Conservation (phyloP, 2,329 filamentous ascomycete species). For the Triangularia verruculosa region DNA sequence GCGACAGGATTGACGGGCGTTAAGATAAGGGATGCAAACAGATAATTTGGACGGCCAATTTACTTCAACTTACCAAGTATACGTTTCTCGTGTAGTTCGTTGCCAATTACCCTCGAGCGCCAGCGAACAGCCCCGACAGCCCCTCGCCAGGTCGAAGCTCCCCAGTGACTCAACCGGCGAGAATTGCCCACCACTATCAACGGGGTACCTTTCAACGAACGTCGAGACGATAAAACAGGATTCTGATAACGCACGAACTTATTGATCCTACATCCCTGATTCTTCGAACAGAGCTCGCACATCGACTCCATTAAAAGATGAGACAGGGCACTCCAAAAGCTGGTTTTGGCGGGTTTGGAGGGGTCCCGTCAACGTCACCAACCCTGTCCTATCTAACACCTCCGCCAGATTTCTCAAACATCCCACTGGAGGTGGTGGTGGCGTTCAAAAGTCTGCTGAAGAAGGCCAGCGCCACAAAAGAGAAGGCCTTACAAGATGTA, state of each 20-base stretch:
- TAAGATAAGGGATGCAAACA: conserved; percentile 3
- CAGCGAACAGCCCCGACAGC: neutral
- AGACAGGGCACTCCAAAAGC: neutral
- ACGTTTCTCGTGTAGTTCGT: neutral
- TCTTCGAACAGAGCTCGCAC: neutral
- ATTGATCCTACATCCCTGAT: too few relatives aligned
- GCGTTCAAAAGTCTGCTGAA: conserved; percentile 91
- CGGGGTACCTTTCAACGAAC: neutral
- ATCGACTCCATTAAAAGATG: neutral
- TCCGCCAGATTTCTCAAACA: conserved; percentile 72
- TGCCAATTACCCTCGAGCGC: neutral
- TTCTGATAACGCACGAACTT: neutral
- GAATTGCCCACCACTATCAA: neutral
- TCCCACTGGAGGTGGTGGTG: conserved; percentile 81
- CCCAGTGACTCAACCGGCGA: conserved; percentile 9
- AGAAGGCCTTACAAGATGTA: conserved; percentile 85
- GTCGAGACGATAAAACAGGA: neutral
- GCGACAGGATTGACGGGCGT: neutral
- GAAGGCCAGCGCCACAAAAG: conserved; percentile 88
- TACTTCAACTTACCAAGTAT: neutral
- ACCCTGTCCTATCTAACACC: conserved; percentile 83
- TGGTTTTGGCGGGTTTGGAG: conserved; percentile 35
- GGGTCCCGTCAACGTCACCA: conserved; percentile 43
- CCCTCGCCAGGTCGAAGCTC: neutral
- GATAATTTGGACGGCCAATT: neutral